Conservation (phyloP, 1,284 basidiomycete species). For the Malassezia sp. region DNA sequence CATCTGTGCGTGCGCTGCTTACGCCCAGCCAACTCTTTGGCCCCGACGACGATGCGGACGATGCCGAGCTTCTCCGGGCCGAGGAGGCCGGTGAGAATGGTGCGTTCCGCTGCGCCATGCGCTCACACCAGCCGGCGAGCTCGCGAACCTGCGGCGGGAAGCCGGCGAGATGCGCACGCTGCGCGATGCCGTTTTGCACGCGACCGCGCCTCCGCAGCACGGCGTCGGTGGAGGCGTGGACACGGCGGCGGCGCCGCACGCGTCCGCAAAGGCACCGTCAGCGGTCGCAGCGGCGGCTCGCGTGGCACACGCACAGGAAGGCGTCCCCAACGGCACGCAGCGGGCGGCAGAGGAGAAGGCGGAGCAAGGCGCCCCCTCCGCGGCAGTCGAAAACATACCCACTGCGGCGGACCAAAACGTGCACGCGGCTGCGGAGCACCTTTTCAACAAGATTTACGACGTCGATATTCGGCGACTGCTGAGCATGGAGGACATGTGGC, state of each 20-base stretch:
- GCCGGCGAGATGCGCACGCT: conserved; percentile 75
- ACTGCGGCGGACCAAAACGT: too few relatives aligned
- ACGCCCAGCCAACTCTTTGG: conserved; percentile 64
- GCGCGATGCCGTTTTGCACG: conserved; percentile 50
- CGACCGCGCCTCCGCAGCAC: too few relatives aligned
- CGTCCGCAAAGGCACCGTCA: too few relatives aligned
- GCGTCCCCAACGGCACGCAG: too few relatives aligned
- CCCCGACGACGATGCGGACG: conserved; percentile 64
- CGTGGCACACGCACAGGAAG: too few relatives aligned
- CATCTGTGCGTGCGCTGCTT: conserved; percentile 3
- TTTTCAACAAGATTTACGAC: conserved; percentile 84
- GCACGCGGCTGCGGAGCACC: conserved; percentile 58
- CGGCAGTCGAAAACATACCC: conserved; percentile 2
- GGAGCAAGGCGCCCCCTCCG: background rate
- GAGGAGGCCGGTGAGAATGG: conserved; percentile 78
- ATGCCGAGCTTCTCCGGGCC: conserved; percentile 68
- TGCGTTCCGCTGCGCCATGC: conserved; percentile 47
- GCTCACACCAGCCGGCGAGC: conserved; percentile 62
- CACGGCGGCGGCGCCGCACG: background rate
- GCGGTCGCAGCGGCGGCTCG: too few relatives aligned
- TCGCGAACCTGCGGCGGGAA: conserved; percentile 76
- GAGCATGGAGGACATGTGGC: conserved; percentile 98
- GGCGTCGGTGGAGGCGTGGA: too few relatives aligned
- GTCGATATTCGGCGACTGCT: conserved; percentile 77
- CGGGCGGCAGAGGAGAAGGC: conserved; percentile 10